Percentiles rank a stretch among this genome's conserved stretches.
Evolutionary conservation across 176 grass and related monocot species (phyloP).

Genomic region (Zea luxurians): DNA sequence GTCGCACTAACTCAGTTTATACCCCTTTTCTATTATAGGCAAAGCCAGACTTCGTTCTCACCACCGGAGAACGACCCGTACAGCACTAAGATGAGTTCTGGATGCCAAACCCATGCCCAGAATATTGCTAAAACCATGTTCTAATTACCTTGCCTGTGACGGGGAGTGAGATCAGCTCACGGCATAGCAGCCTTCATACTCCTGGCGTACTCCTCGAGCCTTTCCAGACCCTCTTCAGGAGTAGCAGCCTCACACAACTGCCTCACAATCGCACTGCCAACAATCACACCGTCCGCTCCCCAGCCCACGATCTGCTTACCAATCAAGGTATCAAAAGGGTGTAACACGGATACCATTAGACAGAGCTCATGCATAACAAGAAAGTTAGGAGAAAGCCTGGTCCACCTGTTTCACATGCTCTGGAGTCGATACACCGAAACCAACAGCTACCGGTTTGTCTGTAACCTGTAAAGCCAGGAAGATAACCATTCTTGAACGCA

Average conservation of each 20-base stretch:
- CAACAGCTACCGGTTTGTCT: slow-evolving; percentile 83
- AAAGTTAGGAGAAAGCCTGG: neutral
- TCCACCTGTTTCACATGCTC: slow-evolving; percentile 90
- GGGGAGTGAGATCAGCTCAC: slow-evolving; percentile 34
- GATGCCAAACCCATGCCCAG: slow-evolving; percentile 7
- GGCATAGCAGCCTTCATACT: slow-evolving; percentile 75
- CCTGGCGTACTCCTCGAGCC: slow-evolving; percentile 67
- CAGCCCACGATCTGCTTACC: slow-evolving; percentile 61
- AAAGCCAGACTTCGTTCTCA: neutral
- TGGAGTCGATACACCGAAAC: slow-evolving; percentile 85
- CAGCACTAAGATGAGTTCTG: neutral
- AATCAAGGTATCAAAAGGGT: slow-evolving; percentile 3
- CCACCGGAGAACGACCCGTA: neutral
- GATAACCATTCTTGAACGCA: slow-evolving; percentile 9
- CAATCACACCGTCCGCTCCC: slow-evolving; percentile 95
- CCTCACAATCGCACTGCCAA: slow-evolving; percentile 91
- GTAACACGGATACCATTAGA: neutral
- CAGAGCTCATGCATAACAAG: neutral
- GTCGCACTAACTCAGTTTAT: neutral
- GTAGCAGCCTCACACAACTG: slow-evolving; percentile 66
- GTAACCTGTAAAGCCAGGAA: slow-evolving; percentile 55
- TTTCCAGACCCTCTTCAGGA: slow-evolving; percentile 73
- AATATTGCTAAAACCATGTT: neutral
- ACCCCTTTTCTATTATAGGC: neutral
- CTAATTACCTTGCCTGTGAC: neutral